Conservation (phyloP, 257 asterid genomes). For the Solanum tacnaense region DNA sequence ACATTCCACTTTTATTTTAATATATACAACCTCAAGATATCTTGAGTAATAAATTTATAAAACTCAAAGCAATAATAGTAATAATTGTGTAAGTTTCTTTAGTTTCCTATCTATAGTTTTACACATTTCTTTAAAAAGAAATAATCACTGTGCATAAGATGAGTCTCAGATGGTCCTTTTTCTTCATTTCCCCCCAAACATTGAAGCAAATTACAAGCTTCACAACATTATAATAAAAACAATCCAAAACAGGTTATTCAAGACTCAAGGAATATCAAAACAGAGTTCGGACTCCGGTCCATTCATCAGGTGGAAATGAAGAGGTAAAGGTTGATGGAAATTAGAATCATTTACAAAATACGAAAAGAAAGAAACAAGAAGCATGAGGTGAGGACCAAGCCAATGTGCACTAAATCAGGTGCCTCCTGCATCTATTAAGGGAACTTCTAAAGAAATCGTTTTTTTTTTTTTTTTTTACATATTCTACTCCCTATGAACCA, state of each 20-base stretch:
- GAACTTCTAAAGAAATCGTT: not conserved
- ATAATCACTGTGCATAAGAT: not conserved
- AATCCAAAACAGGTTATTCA: not conserved
- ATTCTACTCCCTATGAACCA: not conserved
- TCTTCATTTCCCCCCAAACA: not conserved
- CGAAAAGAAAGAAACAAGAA: not conserved
- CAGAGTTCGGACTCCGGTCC: not conserved
- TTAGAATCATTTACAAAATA: not conserved
- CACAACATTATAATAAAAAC: not conserved
- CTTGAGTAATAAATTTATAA: not conserved
- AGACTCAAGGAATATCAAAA: not conserved
- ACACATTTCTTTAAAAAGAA: too few species aligned
- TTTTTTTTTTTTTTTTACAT: not conserved
- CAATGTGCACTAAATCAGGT: not conserved
- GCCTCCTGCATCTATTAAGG: not conserved
- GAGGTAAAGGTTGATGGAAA: not conserved
- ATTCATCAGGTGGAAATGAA: not conserved
- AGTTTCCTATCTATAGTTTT: not conserved
- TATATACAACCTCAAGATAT: not conserved
- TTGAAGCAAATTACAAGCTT: not conserved
- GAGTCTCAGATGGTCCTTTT: not conserved
- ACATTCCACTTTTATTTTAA: not conserved
- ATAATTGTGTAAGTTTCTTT: not conserved
- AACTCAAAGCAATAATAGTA: not conserved
- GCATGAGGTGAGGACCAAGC: not conserved